phyloP scores from a whole-genome alignment of 2,329 filamentous ascomycete species.

The Xylariaceae sp. region DNA sequence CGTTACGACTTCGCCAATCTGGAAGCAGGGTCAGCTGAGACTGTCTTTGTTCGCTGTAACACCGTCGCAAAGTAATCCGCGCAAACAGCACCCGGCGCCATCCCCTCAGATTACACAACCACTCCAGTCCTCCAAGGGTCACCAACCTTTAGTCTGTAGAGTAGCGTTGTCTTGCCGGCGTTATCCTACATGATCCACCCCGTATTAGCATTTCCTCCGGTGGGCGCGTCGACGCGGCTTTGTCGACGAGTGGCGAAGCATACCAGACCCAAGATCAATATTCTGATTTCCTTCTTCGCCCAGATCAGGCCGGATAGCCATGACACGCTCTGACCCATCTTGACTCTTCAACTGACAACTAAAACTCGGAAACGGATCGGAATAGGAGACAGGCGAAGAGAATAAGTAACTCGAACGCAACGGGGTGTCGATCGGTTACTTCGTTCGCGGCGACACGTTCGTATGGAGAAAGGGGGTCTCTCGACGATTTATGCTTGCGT shows the following conservation, averaged over 20 bases:
- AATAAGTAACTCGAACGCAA: constrained; percentile 3
- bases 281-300: constrained; percentile 96
- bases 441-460: constrained; percentile 1
- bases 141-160: constrained; percentile 88
- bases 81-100: neutral
- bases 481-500: too few relatives aligned
- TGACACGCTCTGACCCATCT: constrained; percentile 61
- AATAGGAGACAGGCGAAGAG: neutral
- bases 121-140: neutral
- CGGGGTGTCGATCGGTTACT: neutral
- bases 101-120: neutral
- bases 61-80: neutral
- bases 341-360: constrained; percentile 27
- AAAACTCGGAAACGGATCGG: neutral
- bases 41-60: constrained; percentile 2
- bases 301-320: constrained; percentile 71
- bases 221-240: constrained; percentile 11
- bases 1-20: constrained; percentile 98
- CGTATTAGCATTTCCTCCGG: constrained; percentile 11
- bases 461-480: constrained; percentile 11
- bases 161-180: constrained; percentile 92
- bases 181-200: constrained; percentile 64
- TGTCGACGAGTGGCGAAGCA: constrained; percentile 26
- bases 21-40: constrained; percentile 18
- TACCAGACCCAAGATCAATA: constrained; percentile 91